Evolutionary conservation across 2,329 filamentous ascomycete genomes (phyloP).

Genomic region (Penicillium sp.): DNA sequence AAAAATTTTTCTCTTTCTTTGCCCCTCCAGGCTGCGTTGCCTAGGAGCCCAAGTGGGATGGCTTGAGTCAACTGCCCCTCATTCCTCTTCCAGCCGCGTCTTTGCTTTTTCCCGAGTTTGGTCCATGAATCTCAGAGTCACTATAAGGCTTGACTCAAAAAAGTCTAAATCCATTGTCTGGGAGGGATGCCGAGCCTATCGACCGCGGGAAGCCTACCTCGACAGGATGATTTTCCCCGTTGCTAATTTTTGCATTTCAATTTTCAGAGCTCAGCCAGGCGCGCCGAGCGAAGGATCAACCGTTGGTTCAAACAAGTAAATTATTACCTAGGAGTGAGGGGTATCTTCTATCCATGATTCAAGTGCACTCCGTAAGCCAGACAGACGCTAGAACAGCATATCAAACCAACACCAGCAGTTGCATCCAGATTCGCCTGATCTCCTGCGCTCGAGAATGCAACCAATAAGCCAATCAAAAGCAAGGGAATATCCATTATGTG

Average conservation of each 20-base stretch:
- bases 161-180: constrained; percentile 7
- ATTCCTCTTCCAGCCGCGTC: constrained; percentile 15
- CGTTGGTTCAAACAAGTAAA: background rate
- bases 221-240: background rate
- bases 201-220: background rate
- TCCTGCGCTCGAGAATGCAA: constrained; percentile 14
- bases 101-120: constrained; percentile 11
- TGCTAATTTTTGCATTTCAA: background rate
- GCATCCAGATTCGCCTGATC: constrained; percentile 18
- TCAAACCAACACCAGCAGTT: constrained; percentile 15
- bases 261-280: background rate
- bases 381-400: constrained; percentile 6
- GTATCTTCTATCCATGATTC: constrained; percentile 2
- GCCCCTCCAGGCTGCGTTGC: constrained; percentile 15
- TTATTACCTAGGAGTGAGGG: constrained; percentile 6
- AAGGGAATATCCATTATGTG: background rate
- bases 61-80: constrained; percentile 18
- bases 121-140: background rate
- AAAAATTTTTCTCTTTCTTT: no score
- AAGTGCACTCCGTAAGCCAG: background rate
- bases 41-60: constrained; percentile 16
- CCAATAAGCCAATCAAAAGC: background rate
- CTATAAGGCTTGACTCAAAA: constrained; percentile 5
- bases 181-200: background rate
- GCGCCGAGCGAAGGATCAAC: background rate